These are phyloP conservation scores for Nitzschia sp. DNA, from an alignment of 108 stramenopile species.

Conservation along the genomic window DNA sequence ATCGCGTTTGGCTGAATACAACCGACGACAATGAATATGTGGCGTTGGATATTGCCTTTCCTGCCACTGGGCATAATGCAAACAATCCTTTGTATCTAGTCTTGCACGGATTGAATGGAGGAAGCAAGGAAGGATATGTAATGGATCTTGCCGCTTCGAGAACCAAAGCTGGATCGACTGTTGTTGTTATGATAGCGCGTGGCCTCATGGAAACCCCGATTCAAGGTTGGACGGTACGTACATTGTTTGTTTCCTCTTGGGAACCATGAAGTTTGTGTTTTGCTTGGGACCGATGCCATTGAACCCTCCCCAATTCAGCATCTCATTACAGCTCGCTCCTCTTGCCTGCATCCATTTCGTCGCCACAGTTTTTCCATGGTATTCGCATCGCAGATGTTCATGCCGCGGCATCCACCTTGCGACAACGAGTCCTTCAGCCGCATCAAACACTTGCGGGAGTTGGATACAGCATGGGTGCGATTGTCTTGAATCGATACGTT, in stretches of 20 bases:
- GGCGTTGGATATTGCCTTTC: constrained; percentile 75
- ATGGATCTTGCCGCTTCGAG: constrained; percentile 64
- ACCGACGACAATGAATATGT: constrained; percentile 54
- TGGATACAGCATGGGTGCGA: constrained; percentile 84
- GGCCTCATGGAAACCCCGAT: constrained; percentile 85
- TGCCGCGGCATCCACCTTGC: constrained; percentile 55
- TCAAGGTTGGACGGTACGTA: constrained; percentile 30
- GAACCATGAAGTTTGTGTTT: neutral
- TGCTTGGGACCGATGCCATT: neutral
- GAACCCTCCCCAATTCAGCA: too few species aligned
- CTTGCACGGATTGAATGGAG: constrained; percentile 90
- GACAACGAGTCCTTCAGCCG: constrained; percentile 34
- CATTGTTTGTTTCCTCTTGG: neutral
- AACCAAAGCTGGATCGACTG: constrained; percentile 56
- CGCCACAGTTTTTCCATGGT: constrained; percentile 77
- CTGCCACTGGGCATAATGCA: constrained; percentile 43
- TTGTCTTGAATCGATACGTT: constrained; percentile 81
- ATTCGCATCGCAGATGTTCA: constrained; percentile 80
- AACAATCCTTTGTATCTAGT: constrained; percentile 77
- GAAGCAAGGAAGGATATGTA: constrained; percentile 81
- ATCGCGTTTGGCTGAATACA: constrained; percentile 22
- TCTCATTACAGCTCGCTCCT: too few species aligned
- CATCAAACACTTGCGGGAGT: constrained; percentile 66
- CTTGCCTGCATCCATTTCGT: neutral
- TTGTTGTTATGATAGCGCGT: constrained; percentile 75